phyloP scores from a whole-genome alignment of 1,284 basidiomycete genomes.

The Rhodotorula sp. region DNA sequence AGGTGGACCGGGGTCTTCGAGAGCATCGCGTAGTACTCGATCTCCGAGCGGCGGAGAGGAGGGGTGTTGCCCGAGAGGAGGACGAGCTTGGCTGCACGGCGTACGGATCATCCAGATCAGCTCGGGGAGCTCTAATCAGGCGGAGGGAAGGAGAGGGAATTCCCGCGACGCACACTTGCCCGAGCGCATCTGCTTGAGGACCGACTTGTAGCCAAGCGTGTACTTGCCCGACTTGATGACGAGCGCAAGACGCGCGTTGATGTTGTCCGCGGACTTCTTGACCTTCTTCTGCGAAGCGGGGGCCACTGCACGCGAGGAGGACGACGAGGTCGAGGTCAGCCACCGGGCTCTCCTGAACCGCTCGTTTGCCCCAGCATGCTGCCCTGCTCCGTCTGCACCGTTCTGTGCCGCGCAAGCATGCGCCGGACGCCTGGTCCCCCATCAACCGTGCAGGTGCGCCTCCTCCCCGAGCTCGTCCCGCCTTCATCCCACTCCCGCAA shows the following conservation, averaged over 20 bases:
- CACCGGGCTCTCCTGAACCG: not conserved
- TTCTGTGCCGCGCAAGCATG: no score
- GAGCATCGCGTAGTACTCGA: constrained; percentile 99
- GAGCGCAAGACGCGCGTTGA: constrained; percentile 91
- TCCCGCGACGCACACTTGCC: constrained; percentile 79
- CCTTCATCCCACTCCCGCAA: no score
- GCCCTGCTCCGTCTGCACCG: no score
- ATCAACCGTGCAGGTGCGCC: no score
- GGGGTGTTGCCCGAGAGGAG: constrained; percentile 99
- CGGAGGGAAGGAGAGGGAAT: constrained; percentile 8
- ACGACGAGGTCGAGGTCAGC: not conserved
- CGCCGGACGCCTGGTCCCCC: no score
- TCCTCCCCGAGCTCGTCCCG: no score
- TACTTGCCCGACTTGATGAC: constrained; percentile 73
- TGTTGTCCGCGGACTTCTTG: constrained; percentile 67
- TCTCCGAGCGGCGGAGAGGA: constrained; percentile 96
- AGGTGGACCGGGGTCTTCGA: constrained; percentile 49
- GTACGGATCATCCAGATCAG: not conserved
- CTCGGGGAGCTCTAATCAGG: not conserved
- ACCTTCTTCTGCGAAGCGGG: constrained; percentile 41
- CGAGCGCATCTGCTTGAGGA: constrained; percentile 95
- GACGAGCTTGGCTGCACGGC: constrained; percentile 84
- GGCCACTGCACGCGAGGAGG: constrained; percentile 24
- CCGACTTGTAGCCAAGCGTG: constrained; percentile 83
- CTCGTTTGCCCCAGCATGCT: not conserved